Evolutionary conservation across 306 rosid species (phyloP).

Genomic region (Pterocarpus santalinus): DNA sequence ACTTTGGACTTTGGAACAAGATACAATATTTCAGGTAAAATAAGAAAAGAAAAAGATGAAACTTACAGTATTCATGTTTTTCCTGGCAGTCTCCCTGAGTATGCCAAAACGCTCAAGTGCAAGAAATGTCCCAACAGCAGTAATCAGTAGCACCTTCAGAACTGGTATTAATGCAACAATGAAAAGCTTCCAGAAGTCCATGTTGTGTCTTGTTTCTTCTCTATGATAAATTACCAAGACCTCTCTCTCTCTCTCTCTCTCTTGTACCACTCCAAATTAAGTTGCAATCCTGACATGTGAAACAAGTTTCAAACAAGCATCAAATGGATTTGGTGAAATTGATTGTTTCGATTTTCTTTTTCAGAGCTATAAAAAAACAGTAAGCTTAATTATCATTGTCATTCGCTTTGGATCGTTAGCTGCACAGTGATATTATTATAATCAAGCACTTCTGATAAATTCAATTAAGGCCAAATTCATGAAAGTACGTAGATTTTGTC

Average conservation of each 20-base stretch:
- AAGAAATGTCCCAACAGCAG: constrained; percentile 48
- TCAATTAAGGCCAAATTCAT: background rate
- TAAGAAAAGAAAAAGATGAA: background rate
- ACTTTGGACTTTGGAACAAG: no score
- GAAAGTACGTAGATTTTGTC: background rate
- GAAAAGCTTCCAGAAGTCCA: constrained; percentile 56
- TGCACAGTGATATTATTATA: background rate
- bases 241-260: background rate
- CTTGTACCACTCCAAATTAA: constrained; percentile 8
- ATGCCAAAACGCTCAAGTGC: constrained; percentile 52
- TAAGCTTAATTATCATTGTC: background rate
- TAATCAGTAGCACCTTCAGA: constrained; percentile 51
- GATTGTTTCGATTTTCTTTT: background rate
- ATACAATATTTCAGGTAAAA: background rate
- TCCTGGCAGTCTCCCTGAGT: constrained; percentile 43
- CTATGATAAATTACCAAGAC: background rate
- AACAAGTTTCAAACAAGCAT: constrained; percentile 10
- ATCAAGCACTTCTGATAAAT: background rate
- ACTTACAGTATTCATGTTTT: constrained; percentile 52
- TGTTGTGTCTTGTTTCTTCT: background rate
- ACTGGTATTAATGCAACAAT: constrained; percentile 58
- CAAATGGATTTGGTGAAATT: background rate
- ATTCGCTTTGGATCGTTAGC: background rate
- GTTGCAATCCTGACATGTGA: constrained; percentile 16
- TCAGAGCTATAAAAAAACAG: background rate